Conservation (phyloP, 169 alveolate genomes). For the Plasmodium knowlesi region DNA sequence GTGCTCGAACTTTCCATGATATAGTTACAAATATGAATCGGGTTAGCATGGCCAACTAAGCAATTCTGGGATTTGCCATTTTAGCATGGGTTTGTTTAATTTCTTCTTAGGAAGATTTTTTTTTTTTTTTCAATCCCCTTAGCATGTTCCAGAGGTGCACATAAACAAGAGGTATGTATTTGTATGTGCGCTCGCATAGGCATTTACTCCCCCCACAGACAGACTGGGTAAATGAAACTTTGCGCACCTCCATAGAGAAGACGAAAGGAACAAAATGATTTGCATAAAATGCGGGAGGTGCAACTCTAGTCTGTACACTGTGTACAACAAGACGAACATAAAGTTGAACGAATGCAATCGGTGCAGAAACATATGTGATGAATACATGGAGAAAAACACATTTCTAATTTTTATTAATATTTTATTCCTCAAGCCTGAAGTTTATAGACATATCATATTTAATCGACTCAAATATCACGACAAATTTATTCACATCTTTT, state of each 20-base stretch:
- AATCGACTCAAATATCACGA: conserved; percentile 59
- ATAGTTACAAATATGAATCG: too few relatives aligned
- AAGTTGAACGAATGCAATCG: conserved; percentile 52
- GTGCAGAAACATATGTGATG: conserved; percentile 72
- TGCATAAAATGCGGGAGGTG: conserved; percentile 71
- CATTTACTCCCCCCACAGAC: not conserved
- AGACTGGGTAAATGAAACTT: not conserved
- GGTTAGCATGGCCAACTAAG: not conserved
- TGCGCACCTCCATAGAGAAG: not conserved
- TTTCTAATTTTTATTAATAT: conserved; percentile 58
- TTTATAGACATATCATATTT: conserved; percentile 67
- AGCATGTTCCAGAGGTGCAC: not conserved
- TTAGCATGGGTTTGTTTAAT: not conserved
- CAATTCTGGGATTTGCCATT: not conserved
- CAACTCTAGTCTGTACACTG: conserved; percentile 48
- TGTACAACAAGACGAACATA: conserved; percentile 58
- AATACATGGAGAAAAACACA: conserved; percentile 49
- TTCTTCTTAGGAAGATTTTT: not conserved
- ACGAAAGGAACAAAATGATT: conserved; percentile 10
- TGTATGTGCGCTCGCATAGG: not conserved
- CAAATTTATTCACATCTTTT: conserved; percentile 44
- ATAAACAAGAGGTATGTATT: not conserved
- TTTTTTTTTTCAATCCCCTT: not conserved
- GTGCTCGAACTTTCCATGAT: not conserved
- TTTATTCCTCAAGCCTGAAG: conserved; percentile 58